Evolutionary conservation across 176 grass and related monocot species (phyloP), one percentile per base, ranked within the genome.

Genomic region (Zoysia pacifica): DNA sequence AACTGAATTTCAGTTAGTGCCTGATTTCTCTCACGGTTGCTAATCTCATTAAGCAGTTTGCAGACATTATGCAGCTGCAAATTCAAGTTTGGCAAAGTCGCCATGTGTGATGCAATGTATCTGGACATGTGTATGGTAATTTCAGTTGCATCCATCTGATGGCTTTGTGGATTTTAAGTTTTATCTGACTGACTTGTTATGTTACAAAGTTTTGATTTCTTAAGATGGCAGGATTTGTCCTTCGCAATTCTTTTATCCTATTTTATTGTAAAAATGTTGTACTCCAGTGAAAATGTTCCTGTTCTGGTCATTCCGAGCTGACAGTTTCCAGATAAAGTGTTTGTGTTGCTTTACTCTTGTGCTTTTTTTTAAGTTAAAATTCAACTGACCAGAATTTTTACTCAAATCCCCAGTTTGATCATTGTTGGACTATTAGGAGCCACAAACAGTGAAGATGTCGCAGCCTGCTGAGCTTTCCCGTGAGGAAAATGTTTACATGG

Each of bases 401-500:
- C 11, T 18, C 19, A 10, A 68, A 76, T 60, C 20, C n/a, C 62
- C 50, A 85, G 67, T 73, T 74, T 85, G 15, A 73, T 5, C 74
- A 53, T 72, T 9, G 15, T 50, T 44, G 38, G 19, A 65, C 67
- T 37, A 1, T 36, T 39, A 69, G 42, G 78, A 79, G 15, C 62
- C 14, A 79, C 39, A 78, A 71, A 65, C 28, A 50, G 67, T 67
- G 43, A 73, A 78, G 80, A 87, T 87, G 86, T 55, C 73, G 38
- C 84, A 42, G 62, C 39, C 72, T 39, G 85, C 85, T 67, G 80
- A 87, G 74, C 79, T 87, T 79, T 87, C 86, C 37, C 85, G 85
- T 12, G 85, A 87, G 67, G 85, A 87, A 69, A 87, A 82, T 11
- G 79, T 82, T 45, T 87, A 87, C 85, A 82, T 87, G 74, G 85